These are phyloP conservation scores for Aspergillus egyptiacus DNA, from an alignment of 495 filamentous ascomycete genomes.

Conservation along the genomic window DNA sequence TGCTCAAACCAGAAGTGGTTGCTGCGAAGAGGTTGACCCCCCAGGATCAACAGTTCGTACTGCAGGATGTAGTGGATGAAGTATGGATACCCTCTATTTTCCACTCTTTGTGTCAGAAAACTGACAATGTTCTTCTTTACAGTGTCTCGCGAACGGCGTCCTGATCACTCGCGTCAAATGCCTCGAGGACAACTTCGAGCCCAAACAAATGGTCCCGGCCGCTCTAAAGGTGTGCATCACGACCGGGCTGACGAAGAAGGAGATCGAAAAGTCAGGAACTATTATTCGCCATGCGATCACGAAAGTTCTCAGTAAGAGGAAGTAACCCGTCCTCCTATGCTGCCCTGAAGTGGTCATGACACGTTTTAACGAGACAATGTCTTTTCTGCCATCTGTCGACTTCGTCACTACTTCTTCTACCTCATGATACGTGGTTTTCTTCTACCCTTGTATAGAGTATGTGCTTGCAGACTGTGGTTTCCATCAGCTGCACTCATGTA, in stretches of 20 bases:
- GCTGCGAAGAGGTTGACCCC: conserved; percentile 57
- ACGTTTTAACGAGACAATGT: conserved; percentile 15
- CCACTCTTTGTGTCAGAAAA: neutral
- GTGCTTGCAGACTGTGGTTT: neutral
- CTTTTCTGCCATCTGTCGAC: conserved; percentile 1
- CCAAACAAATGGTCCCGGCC: conserved; percentile 61
- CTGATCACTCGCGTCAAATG: conserved; percentile 80
- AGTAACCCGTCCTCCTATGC: conserved; percentile 20
- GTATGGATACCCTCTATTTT: conserved; percentile 41
- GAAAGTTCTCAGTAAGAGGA: conserved; percentile 65
- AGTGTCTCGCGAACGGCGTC: conserved; percentile 78
- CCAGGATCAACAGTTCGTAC: conserved; percentile 74
- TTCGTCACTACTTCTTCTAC: conserved; percentile 3
- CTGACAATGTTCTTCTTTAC: conserved; percentile 1
- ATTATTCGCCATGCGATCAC: conserved; percentile 90
- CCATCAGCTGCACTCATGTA: neutral
- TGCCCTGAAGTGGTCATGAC: conserved; percentile 10
- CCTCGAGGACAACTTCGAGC: conserved; percentile 57
- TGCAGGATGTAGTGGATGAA: conserved; percentile 93
- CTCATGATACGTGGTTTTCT: conserved; percentile 1
- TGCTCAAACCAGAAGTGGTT: conserved; percentile 79
- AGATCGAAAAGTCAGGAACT: conserved; percentile 86
- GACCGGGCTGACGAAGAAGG: conserved; percentile 80
- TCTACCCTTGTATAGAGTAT: conserved; percentile 17
- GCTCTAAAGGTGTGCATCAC: conserved; percentile 89